Evolutionary conservation across 176 grass and related monocot genomes (phyloP).

Genomic region (Carex cristatella): DNA sequence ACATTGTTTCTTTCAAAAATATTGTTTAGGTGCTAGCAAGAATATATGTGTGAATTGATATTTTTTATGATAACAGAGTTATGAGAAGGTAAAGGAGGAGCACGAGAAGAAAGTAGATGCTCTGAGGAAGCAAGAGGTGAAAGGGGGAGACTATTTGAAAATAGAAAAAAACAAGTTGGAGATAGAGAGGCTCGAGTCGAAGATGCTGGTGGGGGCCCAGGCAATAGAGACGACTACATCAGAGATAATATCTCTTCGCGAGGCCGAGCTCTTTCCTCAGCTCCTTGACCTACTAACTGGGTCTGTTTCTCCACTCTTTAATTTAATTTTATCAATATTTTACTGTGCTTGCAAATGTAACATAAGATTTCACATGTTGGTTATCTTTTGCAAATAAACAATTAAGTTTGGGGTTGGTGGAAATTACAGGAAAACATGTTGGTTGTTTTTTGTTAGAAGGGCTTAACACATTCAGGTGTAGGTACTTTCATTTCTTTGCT

Average conservation of each 20-base stretch:
- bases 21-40: not conserved
- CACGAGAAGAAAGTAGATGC: conserved; percentile 76
- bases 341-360: not conserved
- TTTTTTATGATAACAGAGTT: conserved; percentile 42
- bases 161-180: conserved; percentile 97
- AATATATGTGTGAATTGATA: not conserved
- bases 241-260: conserved; percentile 87
- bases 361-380: not conserved
- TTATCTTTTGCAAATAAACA: not conserved
- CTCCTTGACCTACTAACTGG: conserved; percentile 84
- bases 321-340: not conserved
- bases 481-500: not conserved
- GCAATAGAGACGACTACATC: conserved; percentile 92
- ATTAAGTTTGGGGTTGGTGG: not conserved
- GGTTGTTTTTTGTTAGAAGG: not conserved
- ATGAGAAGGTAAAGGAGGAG: conserved; percentile 71
- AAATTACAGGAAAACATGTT: not conserved
- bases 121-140: conserved; percentile 81
- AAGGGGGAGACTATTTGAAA: conserved; percentile 84
- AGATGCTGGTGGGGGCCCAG: conserved; percentile 87
- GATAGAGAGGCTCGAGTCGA: conserved; percentile 91
- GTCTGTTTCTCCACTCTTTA: conserved; percentile 27
- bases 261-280: conserved; percentile 91
- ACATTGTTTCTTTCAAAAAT: not conserved
- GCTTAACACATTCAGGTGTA: not conserved